phyloP scores from a whole-genome alignment of 2,329 filamentous ascomycete genomes.

The Fusarium ramigenum region DNA sequence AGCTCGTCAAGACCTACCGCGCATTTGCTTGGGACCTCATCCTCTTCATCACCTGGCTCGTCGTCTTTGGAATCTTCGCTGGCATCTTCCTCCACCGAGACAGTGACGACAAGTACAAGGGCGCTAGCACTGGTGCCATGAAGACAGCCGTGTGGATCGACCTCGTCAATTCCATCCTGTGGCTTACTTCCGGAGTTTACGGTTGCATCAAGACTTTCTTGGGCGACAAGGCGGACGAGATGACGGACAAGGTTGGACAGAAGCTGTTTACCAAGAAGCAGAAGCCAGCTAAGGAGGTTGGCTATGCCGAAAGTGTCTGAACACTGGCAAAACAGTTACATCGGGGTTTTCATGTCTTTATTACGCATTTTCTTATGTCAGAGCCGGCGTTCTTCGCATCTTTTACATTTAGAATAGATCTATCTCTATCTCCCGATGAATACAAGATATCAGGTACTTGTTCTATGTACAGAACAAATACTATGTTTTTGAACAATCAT shows the following conservation, averaged over 20 bases:
- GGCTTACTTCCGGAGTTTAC: slow-evolving; percentile 62
- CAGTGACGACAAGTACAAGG: slow-evolving; percentile 60
- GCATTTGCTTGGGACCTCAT: slow-evolving; percentile 56
- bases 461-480: not conserved
- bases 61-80: slow-evolving; percentile 77
- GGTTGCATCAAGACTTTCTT: slow-evolving; percentile 53
- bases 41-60: slow-evolving; percentile 65
- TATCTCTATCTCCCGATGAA: not conserved
- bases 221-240: slow-evolving; percentile 52
- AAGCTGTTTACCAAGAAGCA: slow-evolving; percentile 52
- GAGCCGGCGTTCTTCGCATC: slow-evolving; percentile 15
- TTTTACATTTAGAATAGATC: not conserved
- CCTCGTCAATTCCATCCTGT: slow-evolving; percentile 72
- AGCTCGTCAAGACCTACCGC: slow-evolving; percentile 52
- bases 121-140: slow-evolving; percentile 61
- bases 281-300: slow-evolving; percentile 37
- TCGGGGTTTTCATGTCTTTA: not conserved
- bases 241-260: slow-evolving; percentile 50
- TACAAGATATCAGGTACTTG: not conserved
- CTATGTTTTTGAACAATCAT: not conserved
- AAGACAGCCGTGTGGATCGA: slow-evolving; percentile 79
- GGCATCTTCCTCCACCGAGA: slow-evolving; percentile 72
- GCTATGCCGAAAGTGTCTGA: slow-evolving; percentile 46
- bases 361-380: slow-evolving; percentile 18
- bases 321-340: too few species aligned